phyloP scores from a whole-genome alignment of 805 yeast species.

The Wickerhamiella kazuoi region DNA sequence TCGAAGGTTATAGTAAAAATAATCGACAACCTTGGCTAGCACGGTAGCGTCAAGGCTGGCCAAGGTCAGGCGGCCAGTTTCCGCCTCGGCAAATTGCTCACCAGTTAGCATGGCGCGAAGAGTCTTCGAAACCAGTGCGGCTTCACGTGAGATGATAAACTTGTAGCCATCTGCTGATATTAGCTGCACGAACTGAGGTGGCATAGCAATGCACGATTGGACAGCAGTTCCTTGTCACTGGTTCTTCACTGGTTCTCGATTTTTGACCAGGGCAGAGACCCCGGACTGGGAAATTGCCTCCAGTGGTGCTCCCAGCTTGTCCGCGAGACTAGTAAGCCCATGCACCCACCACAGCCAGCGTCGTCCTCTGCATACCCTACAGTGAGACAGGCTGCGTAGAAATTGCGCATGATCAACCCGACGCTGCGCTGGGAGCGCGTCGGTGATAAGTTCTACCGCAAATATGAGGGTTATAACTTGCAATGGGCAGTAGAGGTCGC shows the following conservation, averaged over 20 bases:
- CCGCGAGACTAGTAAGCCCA: too few species aligned
- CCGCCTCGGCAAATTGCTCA: conserved; percentile 39
- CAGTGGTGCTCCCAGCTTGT: too few species aligned
- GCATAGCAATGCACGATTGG: too few species aligned
- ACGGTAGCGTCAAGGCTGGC: conserved; percentile 54
- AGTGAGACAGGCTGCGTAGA: too few species aligned
- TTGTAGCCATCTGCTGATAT: conserved; percentile 56
- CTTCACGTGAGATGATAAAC: conserved; percentile 47
- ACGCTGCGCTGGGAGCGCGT: conserved; percentile 58
- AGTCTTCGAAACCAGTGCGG: conserved; percentile 58
- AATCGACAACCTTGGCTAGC: conserved; percentile 68
- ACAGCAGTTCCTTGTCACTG: too few species aligned
- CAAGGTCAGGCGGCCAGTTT: conserved; percentile 34
- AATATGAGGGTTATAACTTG: conserved; percentile 37
- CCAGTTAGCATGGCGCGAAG: conserved; percentile 33
- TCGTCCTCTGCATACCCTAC: too few species aligned
- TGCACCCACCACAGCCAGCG: too few species aligned
- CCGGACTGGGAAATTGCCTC: too few species aligned
- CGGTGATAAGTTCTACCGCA: conserved; percentile 49
- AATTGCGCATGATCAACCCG: conserved; percentile 5
- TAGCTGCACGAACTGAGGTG: conserved; percentile 35
- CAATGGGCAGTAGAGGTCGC: conserved; percentile 31
- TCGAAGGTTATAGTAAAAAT: conserved; percentile 56
- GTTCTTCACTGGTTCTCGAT: too few species aligned
- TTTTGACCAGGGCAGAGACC: too few species aligned